phyloP scores from a whole-genome alignment of 805 yeast species.

The Starmerella davenportii region DNA sequence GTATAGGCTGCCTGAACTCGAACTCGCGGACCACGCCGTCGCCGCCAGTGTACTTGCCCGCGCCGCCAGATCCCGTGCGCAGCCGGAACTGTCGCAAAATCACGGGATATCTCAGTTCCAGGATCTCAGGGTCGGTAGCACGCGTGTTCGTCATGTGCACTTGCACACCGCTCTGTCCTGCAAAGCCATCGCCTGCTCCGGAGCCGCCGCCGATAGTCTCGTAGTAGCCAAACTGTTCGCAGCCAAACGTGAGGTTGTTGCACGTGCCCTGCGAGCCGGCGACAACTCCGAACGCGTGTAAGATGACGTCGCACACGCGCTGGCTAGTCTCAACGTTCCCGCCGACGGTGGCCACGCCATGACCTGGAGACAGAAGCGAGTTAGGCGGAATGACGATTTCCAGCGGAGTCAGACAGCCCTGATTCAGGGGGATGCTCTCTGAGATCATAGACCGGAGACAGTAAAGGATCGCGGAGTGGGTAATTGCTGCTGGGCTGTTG shows the following conservation, averaged over 20 bases:
- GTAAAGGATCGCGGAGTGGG: slow-evolving; percentile 75
- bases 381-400: slow-evolving; percentile 44
- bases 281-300: slow-evolving; percentile 71
- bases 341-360: slow-evolving; percentile 83
- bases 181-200: slow-evolving; percentile 78
- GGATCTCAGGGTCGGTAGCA: slow-evolving; percentile 77
- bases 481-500: slow-evolving; percentile 84
- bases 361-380: slow-evolving; percentile 53
- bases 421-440: slow-evolving; percentile 79
- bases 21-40: slow-evolving; percentile 74
- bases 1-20: slow-evolving; percentile 54
- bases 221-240: slow-evolving; percentile 53
- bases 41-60: slow-evolving; percentile 58
- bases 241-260: slow-evolving; percentile 77
- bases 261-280: slow-evolving; percentile 96
- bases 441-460: slow-evolving; percentile 71
- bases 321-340: slow-evolving; percentile 94
- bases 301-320: slow-evolving; percentile 72
- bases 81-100: slow-evolving; percentile 53
- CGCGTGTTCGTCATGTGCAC: slow-evolving; percentile 89
- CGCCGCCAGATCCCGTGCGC: slow-evolving; percentile 63
- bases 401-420: slow-evolving; percentile 77
- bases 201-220: slow-evolving; percentile 94
- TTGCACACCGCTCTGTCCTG: slow-evolving; percentile 79
- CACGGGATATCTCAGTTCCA: slow-evolving; percentile 79